Conservation (phyloP, 495 filamentous ascomycete genomes). For the Astrothelium subdiscretum region DNA sequence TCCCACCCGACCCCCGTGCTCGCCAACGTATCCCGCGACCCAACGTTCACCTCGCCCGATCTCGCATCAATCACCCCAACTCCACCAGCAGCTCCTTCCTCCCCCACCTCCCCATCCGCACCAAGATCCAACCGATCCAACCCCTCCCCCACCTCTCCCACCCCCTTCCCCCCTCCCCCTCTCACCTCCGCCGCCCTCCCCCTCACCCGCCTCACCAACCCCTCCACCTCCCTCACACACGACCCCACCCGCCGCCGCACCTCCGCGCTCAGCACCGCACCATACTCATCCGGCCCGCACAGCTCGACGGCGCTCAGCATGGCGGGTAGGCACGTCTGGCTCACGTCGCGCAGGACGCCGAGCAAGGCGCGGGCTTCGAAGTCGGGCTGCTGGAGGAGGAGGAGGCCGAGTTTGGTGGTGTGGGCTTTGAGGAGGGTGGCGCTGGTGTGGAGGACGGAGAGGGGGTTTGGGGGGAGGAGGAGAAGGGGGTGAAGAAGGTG, state of each 20-base stretch:
- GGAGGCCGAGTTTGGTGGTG: constrained; percentile 70
- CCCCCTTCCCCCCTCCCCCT: constrained; percentile 13
- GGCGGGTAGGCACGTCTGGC: constrained; percentile 54
- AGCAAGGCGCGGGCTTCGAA: constrained; percentile 60
- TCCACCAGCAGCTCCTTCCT: constrained; percentile 16
- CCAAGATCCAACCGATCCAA: constrained; percentile 38
- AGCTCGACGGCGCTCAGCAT: constrained; percentile 57
- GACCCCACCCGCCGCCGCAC: constrained; percentile 27
- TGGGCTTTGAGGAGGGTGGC: constrained; percentile 63
- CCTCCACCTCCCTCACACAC: constrained; percentile 37
- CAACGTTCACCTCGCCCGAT: not conserved
- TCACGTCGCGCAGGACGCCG: constrained; percentile 53
- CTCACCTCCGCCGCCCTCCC: constrained; percentile 25
- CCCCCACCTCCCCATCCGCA: constrained; percentile 29
- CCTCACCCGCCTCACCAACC: constrained; percentile 30
- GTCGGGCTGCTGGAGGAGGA: constrained; percentile 73
- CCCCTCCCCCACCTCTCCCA: constrained; percentile 12
- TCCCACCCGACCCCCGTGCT: constrained; percentile 54
- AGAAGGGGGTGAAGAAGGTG: constrained; percentile 6
- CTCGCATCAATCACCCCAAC: constrained; percentile 15
- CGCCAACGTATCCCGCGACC: constrained; percentile 41
- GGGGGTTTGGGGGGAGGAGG: constrained; percentile 30
- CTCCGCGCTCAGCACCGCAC: constrained; percentile 12
- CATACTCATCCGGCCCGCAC: constrained; percentile 27
- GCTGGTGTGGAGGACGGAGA: constrained; percentile 53